phyloP scores from a whole-genome alignment of 257 asterid species.

The Solanum paucissectum region DNA sequence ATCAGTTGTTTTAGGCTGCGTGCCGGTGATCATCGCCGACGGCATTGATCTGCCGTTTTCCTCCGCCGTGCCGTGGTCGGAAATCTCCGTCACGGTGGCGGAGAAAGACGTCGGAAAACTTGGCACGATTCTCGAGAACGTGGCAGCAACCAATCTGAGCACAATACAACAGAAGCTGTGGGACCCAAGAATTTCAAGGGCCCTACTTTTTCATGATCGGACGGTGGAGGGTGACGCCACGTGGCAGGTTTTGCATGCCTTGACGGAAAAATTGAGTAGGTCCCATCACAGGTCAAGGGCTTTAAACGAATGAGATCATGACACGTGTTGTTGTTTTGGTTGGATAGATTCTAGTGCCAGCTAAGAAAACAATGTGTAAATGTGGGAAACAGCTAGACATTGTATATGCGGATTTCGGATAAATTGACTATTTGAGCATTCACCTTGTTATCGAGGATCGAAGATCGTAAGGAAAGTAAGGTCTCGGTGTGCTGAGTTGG shows the following conservation, averaged over 20 bases:
- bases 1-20: constrained; percentile 76
- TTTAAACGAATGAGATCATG: not conserved
- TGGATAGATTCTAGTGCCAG: not conserved
- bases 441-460: not conserved
- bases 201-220: constrained; percentile 46
- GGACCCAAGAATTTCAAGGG: constrained; percentile 40
- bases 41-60: constrained; percentile 66
- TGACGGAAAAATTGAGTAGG: constrained; percentile 29
- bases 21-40: constrained; percentile 81
- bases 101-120: constrained; percentile 58
- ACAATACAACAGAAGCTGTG: constrained; percentile 46
- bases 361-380: constrained; percentile 1
- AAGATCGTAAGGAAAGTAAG: not conserved
- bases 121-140: constrained; percentile 54
- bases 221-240: constrained; percentile 73
- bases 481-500: constrained; percentile 9
- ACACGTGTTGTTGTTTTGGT: constrained; percentile 10
- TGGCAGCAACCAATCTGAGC: constrained; percentile 51
- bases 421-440: not conserved
- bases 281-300: constrained; percentile 35
- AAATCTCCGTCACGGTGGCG: constrained; percentile 60
- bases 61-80: constrained; percentile 65
- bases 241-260: constrained; percentile 49
- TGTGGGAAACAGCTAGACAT: constrained; percentile 40
- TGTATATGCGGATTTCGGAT: too few relatives aligned